Percentiles rank a stretch among this genome's conserved stretches.
Evolutionary conservation across 2,329 filamentous ascomycete genomes (phyloP).

Genomic region (Aurifilum marmelostoma): DNA sequence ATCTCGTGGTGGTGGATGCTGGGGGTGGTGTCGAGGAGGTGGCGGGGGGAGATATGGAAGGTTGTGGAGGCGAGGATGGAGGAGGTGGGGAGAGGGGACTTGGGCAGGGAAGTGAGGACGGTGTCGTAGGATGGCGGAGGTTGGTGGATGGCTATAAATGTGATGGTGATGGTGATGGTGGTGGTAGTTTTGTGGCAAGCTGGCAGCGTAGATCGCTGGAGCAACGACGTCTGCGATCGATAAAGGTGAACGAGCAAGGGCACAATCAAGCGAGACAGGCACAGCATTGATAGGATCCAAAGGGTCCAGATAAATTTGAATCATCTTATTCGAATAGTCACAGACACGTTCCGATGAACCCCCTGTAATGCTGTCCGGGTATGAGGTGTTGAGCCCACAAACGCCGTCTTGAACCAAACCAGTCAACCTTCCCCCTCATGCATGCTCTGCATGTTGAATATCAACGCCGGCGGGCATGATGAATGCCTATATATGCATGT

Average conservation of each 20-base stretch:
- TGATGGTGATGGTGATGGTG: neutral
- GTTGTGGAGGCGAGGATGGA: conserved; percentile 52
- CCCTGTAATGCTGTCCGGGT: conserved; percentile 11
- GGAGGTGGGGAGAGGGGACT: conserved; percentile 49
- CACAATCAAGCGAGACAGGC: neutral
- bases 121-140: conserved; percentile 39
- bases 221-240: neutral
- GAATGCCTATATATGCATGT: conserved; percentile 19
- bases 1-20: conserved; percentile 59
- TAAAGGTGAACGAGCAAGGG: too few species aligned
- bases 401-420: conserved; percentile 19
- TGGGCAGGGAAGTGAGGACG: conserved; percentile 50
- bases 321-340: neutral
- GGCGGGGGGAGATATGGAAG: conserved; percentile 57
- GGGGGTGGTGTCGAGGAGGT: conserved; percentile 60
- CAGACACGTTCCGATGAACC: neutral
- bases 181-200: neutral
- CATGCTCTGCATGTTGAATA: conserved; percentile 29
- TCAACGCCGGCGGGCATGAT: conserved; percentile 17
- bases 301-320: neutral
- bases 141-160: neutral
- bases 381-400: conserved; percentile 34
- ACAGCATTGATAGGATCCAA: neutral
- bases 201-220: neutral
- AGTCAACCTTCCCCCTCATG: neutral